phyloP scores from a whole-genome alignment of 805 yeast species.

The Teunomyces barrocoloradensis region DNA sequence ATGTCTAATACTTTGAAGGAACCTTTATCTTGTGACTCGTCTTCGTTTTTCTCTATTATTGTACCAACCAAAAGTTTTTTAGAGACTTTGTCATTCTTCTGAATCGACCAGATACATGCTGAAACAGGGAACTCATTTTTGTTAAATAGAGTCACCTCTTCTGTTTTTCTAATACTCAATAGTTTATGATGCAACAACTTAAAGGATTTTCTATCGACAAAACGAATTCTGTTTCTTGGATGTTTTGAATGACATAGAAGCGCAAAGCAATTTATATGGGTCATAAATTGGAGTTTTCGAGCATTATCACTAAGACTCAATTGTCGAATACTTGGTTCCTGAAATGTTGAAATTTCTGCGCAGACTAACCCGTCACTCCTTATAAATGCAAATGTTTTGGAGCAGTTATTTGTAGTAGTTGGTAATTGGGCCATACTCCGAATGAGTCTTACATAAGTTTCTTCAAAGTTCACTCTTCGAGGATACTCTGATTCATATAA shows the following conservation, averaged over 20 bases:
- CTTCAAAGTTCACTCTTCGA: conserved; percentile 32
- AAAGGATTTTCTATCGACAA: conserved; percentile 31
- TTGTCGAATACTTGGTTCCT: conserved; percentile 26
- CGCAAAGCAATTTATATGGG: conserved; percentile 26
- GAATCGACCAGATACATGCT: conserved; percentile 33
- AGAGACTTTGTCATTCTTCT: conserved; percentile 27
- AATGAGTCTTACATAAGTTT: conserved; percentile 29
- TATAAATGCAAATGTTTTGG: conserved; percentile 16
- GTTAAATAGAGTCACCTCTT: conserved; percentile 17
- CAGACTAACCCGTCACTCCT: conserved; percentile 38
- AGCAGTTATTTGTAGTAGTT: neutral
- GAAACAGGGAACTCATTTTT: conserved; percentile 30
- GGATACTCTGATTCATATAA: conserved; percentile 26
- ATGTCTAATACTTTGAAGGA: conserved; percentile 37
- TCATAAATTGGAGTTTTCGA: conserved; percentile 28
- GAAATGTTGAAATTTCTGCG: conserved; percentile 23
- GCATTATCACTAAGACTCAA: conserved; percentile 32
- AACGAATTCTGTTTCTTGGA: conserved; percentile 23
- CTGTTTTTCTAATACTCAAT: conserved; percentile 5
- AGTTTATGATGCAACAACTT: conserved; percentile 20
- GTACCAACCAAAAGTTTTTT: conserved; percentile 38
- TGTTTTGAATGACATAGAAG: conserved; percentile 30
- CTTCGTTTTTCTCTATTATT: conserved; percentile 8
- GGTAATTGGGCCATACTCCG: conserved; percentile 14
- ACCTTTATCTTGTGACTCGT: conserved; percentile 16